These are phyloP conservation scores for Taphrina wiesneri DNA, from an alignment of 1,139 yeast genomes.

Conservation along the genomic window DNA sequence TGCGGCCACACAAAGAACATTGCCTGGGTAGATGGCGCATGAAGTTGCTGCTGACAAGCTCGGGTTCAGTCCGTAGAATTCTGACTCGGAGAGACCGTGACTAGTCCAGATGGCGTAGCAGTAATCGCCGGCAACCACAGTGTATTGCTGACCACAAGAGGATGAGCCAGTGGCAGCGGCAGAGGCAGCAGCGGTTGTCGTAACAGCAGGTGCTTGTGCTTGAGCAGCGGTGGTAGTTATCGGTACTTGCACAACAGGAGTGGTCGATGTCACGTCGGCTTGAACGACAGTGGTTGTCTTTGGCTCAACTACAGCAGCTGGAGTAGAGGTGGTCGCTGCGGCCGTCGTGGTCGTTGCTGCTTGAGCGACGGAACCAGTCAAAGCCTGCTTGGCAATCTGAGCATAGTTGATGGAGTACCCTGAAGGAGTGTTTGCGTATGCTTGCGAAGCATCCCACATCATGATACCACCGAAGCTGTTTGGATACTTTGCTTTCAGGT, in stretches of 20 bases:
- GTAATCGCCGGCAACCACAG: conserved; percentile 12
- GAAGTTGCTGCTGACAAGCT: not conserved
- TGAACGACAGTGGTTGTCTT: not conserved
- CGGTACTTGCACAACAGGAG: not conserved
- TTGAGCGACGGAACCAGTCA: conserved; percentile 40
- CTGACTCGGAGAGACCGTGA: not conserved
- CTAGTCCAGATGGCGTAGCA: conserved; percentile 20
- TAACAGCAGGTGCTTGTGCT: conserved; percentile 16
- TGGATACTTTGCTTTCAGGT: conserved; percentile 18
- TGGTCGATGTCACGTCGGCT: not conserved
- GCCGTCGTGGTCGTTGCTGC: not conserved
- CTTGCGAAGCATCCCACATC: conserved; percentile 91
- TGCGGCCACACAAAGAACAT: conserved; percentile 22
- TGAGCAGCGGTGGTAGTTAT: conserved; percentile 23
- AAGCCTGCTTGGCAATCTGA: conserved; percentile 50
- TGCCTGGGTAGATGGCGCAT: conserved; percentile 11
- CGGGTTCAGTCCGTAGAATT: conserved; percentile 11
- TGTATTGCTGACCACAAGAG: conserved; percentile 4
- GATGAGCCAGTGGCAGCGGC: conserved; percentile 12
- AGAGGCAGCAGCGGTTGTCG: conserved; percentile 17
- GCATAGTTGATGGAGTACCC: conserved; percentile 52
- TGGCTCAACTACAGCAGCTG: conserved; percentile 15
- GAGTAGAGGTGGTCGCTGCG: conserved; percentile 15
- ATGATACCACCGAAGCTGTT: conserved; percentile 76
- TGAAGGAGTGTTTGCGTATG: conserved; percentile 53